Base-by-base conservation (phyloP, 2,329 filamentous ascomycete species). In the Aureobasidium sp. region DNA sequence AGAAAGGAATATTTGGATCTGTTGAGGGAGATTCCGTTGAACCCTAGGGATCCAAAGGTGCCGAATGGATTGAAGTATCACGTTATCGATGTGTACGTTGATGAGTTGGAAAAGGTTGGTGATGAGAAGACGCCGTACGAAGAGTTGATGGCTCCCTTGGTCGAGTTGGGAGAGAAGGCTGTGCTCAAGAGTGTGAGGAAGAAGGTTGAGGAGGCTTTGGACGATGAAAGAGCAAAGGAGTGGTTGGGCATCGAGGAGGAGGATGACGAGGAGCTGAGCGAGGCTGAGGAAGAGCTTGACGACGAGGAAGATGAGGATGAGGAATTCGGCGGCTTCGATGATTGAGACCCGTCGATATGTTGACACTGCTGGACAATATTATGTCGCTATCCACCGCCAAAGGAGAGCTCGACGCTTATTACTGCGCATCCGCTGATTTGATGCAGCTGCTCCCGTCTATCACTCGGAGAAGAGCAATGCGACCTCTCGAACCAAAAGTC, bases 11-110 rank as follows among this genome's bases (percentile, higher is more conserved):
- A 79, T 68, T 72, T 84, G 63, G 73, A 69, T 5, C 70, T 86
- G 12, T 62, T 86, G 68, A 72, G 72, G 53, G 74, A 76, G 42
- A 75, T 71, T 8, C 79, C 79, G 17, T 68, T 83, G 66, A 79
- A 77, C 67, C 64, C 74, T 13, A 73, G 70, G 62, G 77, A 82
- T 67, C 68, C 70, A 57, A 86, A 84, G 69, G 84, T 95, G 1
- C 89, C 93, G 0, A 89, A 94, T 68, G 94, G 94, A 0, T 72
- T 99, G 73, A 79, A 91, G 65, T 86, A 96, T 74, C 94, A 99
- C 75, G 83, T 92, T 15, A 75, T 96, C 66, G 94, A 99, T 77
- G 83, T 97, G 60, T 97, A 89, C 85, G 83, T 96, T 9, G 94
- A 97, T 73, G 92, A 97, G 80, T 75, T 92, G 69, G 89, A 92